phyloP scores from a whole-genome alignment of 2,329 filamentous ascomycete genomes.

The Pseudogymnoascus sp. region DNA sequence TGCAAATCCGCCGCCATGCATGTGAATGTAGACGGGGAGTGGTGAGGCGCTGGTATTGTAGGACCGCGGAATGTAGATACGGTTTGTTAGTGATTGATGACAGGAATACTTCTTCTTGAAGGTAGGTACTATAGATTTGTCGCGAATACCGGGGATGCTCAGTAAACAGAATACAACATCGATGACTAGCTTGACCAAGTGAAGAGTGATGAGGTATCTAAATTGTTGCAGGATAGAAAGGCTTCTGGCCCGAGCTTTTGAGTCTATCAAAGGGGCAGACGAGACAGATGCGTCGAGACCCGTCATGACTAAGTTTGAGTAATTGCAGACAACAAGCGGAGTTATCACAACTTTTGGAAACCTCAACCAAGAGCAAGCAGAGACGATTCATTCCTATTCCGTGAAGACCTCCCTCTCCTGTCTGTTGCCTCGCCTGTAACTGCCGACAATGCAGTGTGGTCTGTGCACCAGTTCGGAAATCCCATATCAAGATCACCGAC shows the following conservation, averaged over 20 bases:
- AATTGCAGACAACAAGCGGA: neutral
- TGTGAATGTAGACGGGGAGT: constrained; percentile 38
- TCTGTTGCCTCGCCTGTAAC: neutral
- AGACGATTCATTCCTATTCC: neutral
- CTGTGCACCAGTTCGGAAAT: neutral
- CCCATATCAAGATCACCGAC: neutral
- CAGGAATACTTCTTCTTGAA: neutral
- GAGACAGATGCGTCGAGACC: neutral
- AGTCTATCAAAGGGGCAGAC: neutral
- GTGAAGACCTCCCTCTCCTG: neutral
- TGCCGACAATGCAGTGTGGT: neutral
- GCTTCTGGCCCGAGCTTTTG: neutral
- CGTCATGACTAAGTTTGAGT: neutral
- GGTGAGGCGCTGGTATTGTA: constrained; percentile 23
- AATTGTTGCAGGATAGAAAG: neutral
- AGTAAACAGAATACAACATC: neutral
- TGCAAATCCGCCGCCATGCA: constrained; percentile 46
- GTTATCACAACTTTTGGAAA: neutral
- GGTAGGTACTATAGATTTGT: neutral
- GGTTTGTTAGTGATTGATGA: constrained; percentile 19
- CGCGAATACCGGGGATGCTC: neutral
- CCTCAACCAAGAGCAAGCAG: neutral
- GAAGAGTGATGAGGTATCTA: neutral
- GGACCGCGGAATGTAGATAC: constrained; percentile 34
- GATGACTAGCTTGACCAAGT: neutral